Conservation (phyloP, 2,329 filamentous ascomycete species). For the Hypoxylon sp. region DNA sequence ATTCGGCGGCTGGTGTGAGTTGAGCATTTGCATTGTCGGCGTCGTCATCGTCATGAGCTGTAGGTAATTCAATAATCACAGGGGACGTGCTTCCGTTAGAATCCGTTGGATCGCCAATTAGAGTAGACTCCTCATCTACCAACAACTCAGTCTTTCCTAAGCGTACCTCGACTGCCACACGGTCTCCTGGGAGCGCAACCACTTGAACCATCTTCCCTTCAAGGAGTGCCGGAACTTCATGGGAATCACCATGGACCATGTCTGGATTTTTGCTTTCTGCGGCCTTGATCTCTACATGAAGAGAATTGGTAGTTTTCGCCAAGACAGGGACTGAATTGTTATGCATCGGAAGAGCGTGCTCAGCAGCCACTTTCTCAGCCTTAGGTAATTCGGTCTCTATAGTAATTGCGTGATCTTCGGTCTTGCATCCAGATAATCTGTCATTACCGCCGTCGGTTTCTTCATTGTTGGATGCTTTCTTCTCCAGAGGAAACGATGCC, state of each 20-base stretch:
- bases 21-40: slow-evolving; percentile 12
- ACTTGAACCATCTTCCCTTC: slow-evolving; percentile 22
- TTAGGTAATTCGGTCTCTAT: slow-evolving; percentile 1
- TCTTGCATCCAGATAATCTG: not conserved
- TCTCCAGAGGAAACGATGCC: slow-evolving; percentile 2
- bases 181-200: not conserved
- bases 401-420: not conserved
- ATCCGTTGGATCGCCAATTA: slow-evolving; percentile 47
- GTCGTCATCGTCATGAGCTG: slow-evolving; percentile 6
- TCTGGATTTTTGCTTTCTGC: not conserved
- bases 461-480: not conserved
- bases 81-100: slow-evolving; percentile 20
- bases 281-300: not conserved
- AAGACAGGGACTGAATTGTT: not conserved
- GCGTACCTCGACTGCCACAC: not conserved
- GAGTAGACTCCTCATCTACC: slow-evolving; percentile 46
- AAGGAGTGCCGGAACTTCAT: slow-evolving; percentile 20
- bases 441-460: not conserved
- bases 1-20: slow-evolving; percentile 15
- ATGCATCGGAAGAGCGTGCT: slow-evolving; percentile 1
- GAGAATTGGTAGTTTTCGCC: not conserved
- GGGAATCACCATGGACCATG: not conserved
- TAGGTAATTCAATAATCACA: slow-evolving; percentile 6
- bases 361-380: not conserved
- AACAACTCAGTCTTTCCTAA: slow-evolving; percentile 3